These are phyloP conservation scores for Peronospora farinosa DNA, from an alignment of 352 stramenopile species.

Conservation along the genomic window DNA sequence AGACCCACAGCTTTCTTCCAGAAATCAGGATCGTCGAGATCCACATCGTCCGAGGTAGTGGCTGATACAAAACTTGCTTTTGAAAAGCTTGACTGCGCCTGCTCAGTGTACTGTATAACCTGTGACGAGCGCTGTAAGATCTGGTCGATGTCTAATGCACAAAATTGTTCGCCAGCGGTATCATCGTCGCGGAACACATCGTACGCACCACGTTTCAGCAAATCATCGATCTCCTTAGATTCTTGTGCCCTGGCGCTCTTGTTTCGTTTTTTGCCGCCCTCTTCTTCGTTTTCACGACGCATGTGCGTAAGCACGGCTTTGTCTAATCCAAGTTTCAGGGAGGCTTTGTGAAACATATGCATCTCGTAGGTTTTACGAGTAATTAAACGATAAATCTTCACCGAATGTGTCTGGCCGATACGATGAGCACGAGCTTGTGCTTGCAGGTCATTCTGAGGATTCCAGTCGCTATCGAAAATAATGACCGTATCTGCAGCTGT, in stretches of 20 bases:
- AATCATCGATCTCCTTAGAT: constrained; percentile 88
- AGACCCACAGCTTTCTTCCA: constrained; percentile 97
- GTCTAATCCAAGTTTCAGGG: constrained; percentile 89
- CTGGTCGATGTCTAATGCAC: constrained; percentile 95
- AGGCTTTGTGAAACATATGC: constrained; percentile 92
- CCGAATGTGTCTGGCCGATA: constrained; percentile 87
- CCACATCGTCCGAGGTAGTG: constrained; percentile 89
- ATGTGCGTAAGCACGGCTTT: constrained; percentile 90
- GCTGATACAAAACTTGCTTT: constrained; percentile 90
- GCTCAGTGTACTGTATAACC: constrained; percentile 78
- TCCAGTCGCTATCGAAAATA: constrained; percentile 98
- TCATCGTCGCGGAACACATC: constrained; percentile 90
- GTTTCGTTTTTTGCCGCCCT: constrained; percentile 66
- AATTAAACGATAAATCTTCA: constrained; percentile 88
- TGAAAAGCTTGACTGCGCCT: constrained; percentile 84
- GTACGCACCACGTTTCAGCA: constrained; percentile 88
- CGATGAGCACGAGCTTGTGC: constrained; percentile 87
- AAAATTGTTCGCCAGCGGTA: constrained; percentile 92
- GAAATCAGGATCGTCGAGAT: constrained; percentile 98
- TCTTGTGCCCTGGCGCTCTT: constrained; percentile 77
- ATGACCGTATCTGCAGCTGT: constrained; percentile 94
- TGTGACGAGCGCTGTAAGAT: constrained; percentile 91
- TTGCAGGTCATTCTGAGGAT: constrained; percentile 96
- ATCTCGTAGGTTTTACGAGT: constrained; percentile 92
- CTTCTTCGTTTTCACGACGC: constrained; percentile 82